phyloP scores from a whole-genome alignment of 176 grass and related monocot genomes.

The Puya raimondii region DNA sequence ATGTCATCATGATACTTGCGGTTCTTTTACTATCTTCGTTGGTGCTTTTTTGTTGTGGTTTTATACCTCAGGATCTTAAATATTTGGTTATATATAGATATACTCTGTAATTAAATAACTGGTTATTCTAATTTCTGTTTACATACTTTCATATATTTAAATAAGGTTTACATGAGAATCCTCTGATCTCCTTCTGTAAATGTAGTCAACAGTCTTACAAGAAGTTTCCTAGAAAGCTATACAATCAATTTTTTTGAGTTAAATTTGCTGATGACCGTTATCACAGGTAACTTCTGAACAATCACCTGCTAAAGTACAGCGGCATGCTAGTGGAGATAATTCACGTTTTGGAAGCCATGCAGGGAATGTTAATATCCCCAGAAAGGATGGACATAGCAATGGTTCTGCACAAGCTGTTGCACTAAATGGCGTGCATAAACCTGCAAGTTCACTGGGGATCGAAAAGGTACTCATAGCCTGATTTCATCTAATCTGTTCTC shows the following conservation, averaged over 20 bases:
- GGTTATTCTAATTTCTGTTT: no score
- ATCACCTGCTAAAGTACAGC: conserved; percentile 40
- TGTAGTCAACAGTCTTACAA: no score
- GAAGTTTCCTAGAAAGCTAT: no score
- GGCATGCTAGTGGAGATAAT: conserved; percentile 42
- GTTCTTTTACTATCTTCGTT: no score
- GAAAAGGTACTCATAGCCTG: conserved; percentile 12
- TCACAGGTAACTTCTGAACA: conserved; percentile 34
- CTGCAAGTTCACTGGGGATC: conserved; percentile 20
- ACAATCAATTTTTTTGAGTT: not conserved
- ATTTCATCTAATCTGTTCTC: not conserved
- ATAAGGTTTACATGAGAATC: no score
- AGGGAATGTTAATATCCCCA: conserved; percentile 20
- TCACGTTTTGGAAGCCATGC: conserved; percentile 22
- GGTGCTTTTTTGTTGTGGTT: no score
- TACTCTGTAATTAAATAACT: no score
- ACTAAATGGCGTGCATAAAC: conserved; percentile 35
- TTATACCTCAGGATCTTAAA: no score
- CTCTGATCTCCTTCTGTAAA: no score
- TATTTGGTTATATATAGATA: no score
- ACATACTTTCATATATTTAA: no score
- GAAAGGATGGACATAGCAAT: conserved; percentile 38
- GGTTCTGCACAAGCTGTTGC: conserved; percentile 39
- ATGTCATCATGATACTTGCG: not conserved
- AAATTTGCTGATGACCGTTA: not conserved